Evolutionary conservation across 805 yeast genomes (phyloP).

Genomic region (Clavispora fructus): DNA sequence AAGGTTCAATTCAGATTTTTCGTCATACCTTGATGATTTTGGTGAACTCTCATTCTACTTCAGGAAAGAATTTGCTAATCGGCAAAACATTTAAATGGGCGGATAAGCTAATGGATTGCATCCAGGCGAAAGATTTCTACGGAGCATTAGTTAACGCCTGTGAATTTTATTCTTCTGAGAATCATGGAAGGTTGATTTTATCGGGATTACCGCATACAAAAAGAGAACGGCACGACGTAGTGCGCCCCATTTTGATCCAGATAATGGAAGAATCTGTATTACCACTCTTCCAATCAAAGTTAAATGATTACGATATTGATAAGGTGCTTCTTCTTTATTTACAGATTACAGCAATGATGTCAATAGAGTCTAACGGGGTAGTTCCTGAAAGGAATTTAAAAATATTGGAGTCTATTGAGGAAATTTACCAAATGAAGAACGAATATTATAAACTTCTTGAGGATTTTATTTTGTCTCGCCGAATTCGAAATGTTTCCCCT

Average conservation of each 20-base stretch:
- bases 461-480: slow-evolving; percentile 42
- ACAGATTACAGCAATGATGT: slow-evolving; percentile 9
- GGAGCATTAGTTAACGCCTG: slow-evolving; percentile 55
- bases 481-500: slow-evolving; percentile 55
- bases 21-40: slow-evolving; percentile 21
- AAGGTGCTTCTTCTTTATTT: slow-evolving; percentile 9
- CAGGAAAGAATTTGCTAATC: slow-evolving; percentile 36
- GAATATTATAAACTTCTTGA: slow-evolving; percentile 52
- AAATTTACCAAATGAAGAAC: slow-evolving; percentile 21
- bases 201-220: slow-evolving; percentile 53
- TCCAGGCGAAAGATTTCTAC: slow-evolving; percentile 46
- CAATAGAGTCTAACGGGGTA: slow-evolving; percentile 4
- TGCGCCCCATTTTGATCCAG: slow-evolving; percentile 51
- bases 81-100: slow-evolving; percentile 71
- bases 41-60: slow-evolving; percentile 8
- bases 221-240: slow-evolving; percentile 39
- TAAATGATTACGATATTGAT: background rate
- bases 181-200: slow-evolving; percentile 44
- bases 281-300: slow-evolving; percentile 25
- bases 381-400: slow-evolving; percentile 6
- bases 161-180: slow-evolving; percentile 42
- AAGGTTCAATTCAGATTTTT: slow-evolving; percentile 15
- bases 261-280: slow-evolving; percentile 51
- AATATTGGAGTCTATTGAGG: slow-evolving; percentile 20
- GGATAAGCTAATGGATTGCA: slow-evolving; percentile 46